These are phyloP conservation scores for Malus domestica DNA, from an alignment of 306 rosid species.

Conservation along the genomic window ASM211411v1 NC_041791.1:33580001-33580500, in stretches of 20 bases:
- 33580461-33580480: too few relatives aligned
- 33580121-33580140: neutral
- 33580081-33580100: neutral
- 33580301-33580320: too few relatives aligned
- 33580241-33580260: neutral
- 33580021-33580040: neutral
- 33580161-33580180: neutral
- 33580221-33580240: neutral
- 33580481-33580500: too few relatives aligned
- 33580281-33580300: neutral
- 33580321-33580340: too few relatives aligned
- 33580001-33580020: too few relatives aligned
- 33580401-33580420: too few relatives aligned
- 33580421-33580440: too few relatives aligned
- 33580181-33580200: neutral
- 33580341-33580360: too few relatives aligned
- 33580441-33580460: rapidly evolving
- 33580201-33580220: neutral
- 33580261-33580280: neutral
- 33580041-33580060: neutral
- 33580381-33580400: too few relatives aligned
- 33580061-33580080: neutral
- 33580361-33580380: too few relatives aligned
- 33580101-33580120: neutral
- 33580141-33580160: neutral